phyloP scores from a whole-genome alignment of 2,329 filamentous ascomycete species.

The Ophiostoma piceae region DNA sequence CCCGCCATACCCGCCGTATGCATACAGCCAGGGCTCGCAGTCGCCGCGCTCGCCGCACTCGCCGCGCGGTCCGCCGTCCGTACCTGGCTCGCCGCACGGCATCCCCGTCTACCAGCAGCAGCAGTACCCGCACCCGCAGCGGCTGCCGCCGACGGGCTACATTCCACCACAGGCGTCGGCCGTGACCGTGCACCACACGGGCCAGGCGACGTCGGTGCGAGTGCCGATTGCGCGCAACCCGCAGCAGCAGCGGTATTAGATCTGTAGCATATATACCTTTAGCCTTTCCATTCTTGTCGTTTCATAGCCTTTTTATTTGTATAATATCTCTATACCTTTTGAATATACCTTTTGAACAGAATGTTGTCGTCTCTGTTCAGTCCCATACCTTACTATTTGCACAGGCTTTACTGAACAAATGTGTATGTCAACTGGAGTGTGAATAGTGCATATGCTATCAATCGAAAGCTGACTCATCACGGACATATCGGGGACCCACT shows the following conservation, averaged over 20 bases:
- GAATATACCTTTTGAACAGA: no score
- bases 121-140: constrained; percentile 11
- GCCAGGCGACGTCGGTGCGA: constrained; percentile 23
- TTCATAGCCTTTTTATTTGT: neutral
- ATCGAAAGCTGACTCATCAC: neutral
- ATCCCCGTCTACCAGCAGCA: constrained; percentile 9
- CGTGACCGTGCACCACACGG: constrained; percentile 20
- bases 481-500: constrained; percentile 3
- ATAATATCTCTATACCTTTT: neutral
- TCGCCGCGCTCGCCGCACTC: constrained; percentile 1
- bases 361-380: no score
- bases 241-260: neutral
- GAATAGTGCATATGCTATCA: no score
- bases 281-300: neutral
- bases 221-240: constrained; percentile 23
- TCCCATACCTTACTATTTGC: neutral
- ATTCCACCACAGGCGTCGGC: constrained; percentile 16
- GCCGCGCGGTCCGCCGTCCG: neutral
- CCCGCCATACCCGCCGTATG: neutral
- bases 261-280: neutral
- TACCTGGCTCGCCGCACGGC: neutral
- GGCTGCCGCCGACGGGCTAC: constrained; percentile 9
- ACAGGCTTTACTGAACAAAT: no score
- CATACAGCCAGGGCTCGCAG: neutral
- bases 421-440: no score